Conservation (phyloP, 768 basidiomycete species). For the Naganishia friedmannii region DNA sequence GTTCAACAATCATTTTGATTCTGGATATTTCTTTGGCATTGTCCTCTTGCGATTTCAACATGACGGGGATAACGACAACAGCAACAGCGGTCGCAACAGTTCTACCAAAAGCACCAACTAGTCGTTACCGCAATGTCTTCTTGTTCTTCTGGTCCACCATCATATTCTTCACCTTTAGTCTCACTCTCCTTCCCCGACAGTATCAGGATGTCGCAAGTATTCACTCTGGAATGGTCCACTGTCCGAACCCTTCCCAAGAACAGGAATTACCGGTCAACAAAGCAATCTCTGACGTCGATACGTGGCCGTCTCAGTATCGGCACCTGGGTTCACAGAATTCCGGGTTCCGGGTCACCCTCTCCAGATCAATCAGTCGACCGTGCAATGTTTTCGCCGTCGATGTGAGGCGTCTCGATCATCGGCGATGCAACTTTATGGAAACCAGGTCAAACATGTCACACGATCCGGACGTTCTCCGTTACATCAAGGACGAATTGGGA, state of each 20-base stretch:
- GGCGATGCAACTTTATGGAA: neutral
- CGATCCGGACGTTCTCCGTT: slow-evolving; percentile 2
- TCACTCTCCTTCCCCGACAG: no score
- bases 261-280: neutral
- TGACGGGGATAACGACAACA: no score
- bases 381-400: slow-evolving; percentile 7
- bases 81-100: no score
- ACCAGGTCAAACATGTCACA: slow-evolving; percentile 9
- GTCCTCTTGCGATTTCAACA: no score
- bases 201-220: no score
- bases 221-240: neutral
- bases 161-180: no score
- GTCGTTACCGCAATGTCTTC: no score
- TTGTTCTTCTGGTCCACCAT: no score
- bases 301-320: neutral
- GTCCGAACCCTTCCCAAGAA: neutral
- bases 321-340: neutral
- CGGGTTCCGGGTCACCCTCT: neutral
- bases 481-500: slow-evolving; percentile 20
- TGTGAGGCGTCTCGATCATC: neutral
- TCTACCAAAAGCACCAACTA: no score
- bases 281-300: neutral
- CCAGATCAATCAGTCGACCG: neutral
- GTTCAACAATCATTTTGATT: no score
- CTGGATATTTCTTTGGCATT: no score